Base-by-base conservation (phyloP, 768 basidiomycete genomes). In the Rhodosporidiobolus sp. region DNA sequence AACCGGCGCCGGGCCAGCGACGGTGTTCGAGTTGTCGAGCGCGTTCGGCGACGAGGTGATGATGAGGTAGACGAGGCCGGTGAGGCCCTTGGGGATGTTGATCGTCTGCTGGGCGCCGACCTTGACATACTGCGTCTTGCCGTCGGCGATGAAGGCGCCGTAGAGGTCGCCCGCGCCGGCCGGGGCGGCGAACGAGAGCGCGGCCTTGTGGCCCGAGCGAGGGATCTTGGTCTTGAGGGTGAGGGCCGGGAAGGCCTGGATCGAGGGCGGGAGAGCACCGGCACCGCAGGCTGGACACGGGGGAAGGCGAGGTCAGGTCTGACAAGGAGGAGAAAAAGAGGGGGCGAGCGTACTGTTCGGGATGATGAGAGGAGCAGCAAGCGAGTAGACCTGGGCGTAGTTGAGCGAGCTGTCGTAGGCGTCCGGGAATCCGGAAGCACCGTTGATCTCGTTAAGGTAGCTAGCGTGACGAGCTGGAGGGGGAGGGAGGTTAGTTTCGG, bases 1-100 rank as follows among this genome's bases (percentile, higher is more conserved):
- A 50, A 70, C 28, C 49, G 66, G 46, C 12, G 65, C 70, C 50
- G 70, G 70, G 26, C 70, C 70, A 22, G 70, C 70, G 53, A 72
- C 65, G 46, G 65, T 72, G 38, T 58, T 61, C 54, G 24, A 60
- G 56, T 62, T 34, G 14, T 53, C 50, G 62, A 66, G 58, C 9
- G 59, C 61, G 60, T 24, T 26, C n/a, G 52, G 45, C 6, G 53
- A 35, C 53, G 65, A 58, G 34, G 65, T 63, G 49, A 72, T 38
- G 56, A 72, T 38, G 65, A 71, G 54, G 70, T 65, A 69, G 35
- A n/a, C n/a, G 49, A 69, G 63, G n/a, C 59, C 65, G 32, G 12
- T 14, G 54, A 71, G 54, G 11, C 38, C 45, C 65, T 52, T 53
- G n/a, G 70, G 65, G 38, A 69, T 53, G 61, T 69, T 62, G 54